Conservation (phyloP, 23 red algal genomes). For the Gracilaria gracilis region DNA sequence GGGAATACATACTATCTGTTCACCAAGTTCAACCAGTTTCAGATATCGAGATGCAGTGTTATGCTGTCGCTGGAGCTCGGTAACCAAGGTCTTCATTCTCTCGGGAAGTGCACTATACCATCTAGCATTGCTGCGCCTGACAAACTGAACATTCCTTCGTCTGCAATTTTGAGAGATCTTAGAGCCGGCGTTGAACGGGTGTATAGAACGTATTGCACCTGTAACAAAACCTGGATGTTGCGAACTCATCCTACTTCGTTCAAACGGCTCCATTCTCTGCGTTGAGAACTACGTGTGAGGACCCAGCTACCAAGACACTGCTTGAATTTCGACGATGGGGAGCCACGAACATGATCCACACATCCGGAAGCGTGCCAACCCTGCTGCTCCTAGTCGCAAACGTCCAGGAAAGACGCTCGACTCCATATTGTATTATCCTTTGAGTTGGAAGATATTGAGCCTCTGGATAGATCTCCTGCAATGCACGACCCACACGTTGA, state of each 20-base stretch:
- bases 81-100: background rate
- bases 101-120: background rate
- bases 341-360: too few species aligned
- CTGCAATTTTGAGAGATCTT: background rate
- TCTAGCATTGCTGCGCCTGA: background rate
- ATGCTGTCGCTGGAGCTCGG: background rate
- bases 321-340: too few species aligned
- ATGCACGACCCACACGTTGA: too few species aligned
- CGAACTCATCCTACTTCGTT: background rate
- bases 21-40: conserved; percentile 33
- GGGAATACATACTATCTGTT: conserved; percentile 13
- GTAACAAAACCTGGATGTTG: background rate
- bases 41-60: conserved; percentile 29
- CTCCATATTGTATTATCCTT: too few species aligned
- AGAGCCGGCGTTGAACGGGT: background rate
- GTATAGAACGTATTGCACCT: background rate
- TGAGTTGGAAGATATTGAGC: too few species aligned
- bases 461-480: too few species aligned
- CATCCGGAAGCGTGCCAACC: too few species aligned
- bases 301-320: too few species aligned
- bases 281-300: background rate
- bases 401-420: too few species aligned
- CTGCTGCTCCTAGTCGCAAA: too few species aligned
- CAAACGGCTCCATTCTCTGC: background rate
- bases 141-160: background rate